Percentiles rank a stretch among this genome's conserved stretches.
phyloP scores from a whole-genome alignment of 1,139 yeast species.

The Kurtzmaniella natalensis region DNA sequence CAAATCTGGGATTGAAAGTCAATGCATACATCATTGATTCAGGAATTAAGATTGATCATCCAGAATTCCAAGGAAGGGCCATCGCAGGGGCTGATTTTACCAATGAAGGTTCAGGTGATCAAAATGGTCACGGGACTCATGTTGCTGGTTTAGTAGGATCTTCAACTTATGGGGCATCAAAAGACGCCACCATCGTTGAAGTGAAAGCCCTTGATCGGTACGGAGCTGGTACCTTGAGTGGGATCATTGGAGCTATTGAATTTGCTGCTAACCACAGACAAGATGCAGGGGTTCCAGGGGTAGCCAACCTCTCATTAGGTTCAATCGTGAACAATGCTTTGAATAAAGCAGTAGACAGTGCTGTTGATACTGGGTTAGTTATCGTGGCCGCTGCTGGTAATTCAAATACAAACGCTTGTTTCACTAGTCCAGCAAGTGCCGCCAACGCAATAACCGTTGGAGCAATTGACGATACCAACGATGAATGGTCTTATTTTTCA shows the following conservation, averaged over 20 bases:
- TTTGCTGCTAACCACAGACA: slow-evolving; percentile 60
- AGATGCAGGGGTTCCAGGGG: slow-evolving; percentile 44
- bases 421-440: slow-evolving; percentile 77
- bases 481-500: slow-evolving; percentile 66
- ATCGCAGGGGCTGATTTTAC: slow-evolving; percentile 56
- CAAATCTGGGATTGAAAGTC: slow-evolving; percentile 45
- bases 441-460: slow-evolving; percentile 74
- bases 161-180: slow-evolving; percentile 73
- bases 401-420: slow-evolving; percentile 70
- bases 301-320: slow-evolving; percentile 80
- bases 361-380: slow-evolving; percentile 64
- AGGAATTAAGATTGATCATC: slow-evolving; percentile 56
- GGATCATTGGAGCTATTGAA: slow-evolving; percentile 68
- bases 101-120: slow-evolving; percentile 57
- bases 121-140: slow-evolving; percentile 80
- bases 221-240: slow-evolving; percentile 68
- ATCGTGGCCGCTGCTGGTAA: slow-evolving; percentile 92
- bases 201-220: slow-evolving; percentile 61
- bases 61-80: slow-evolving; percentile 66
- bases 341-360: slow-evolving; percentile 71
- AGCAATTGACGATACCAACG: slow-evolving; percentile 72
- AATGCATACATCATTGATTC: slow-evolving; percentile 81
- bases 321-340: slow-evolving; percentile 61
- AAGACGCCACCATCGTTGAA: slow-evolving; percentile 56
- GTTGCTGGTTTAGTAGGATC: slow-evolving; percentile 91